phyloP scores from a whole-genome alignment of 768 basidiomycete genomes.

The Boletus speciosus region DNA sequence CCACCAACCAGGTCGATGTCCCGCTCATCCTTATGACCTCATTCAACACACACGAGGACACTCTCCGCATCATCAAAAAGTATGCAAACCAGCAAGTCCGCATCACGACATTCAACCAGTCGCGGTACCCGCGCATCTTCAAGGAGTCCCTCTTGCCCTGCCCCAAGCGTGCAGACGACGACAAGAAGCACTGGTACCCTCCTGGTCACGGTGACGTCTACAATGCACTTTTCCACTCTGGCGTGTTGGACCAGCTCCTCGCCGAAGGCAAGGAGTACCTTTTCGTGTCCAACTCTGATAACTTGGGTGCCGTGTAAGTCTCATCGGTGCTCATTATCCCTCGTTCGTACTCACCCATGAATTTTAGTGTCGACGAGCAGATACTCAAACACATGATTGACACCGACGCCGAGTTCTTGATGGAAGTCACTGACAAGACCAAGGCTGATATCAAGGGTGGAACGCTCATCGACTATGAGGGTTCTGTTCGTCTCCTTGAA shows the following conservation, averaged over 20 bases:
- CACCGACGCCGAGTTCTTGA: conserved; percentile 61
- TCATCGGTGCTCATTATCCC: neutral
- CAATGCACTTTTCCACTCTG: conserved; percentile 67
- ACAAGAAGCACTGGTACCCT: conserved; percentile 75
- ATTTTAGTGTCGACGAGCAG: conserved; percentile 57
- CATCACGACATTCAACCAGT: conserved; percentile 70
- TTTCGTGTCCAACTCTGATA: conserved; percentile 77
- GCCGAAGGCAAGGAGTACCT: conserved; percentile 74
- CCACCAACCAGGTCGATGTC: conserved; percentile 58
- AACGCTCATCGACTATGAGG: conserved; percentile 68
- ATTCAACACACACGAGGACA: conserved; percentile 79
- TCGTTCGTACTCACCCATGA: neutral
- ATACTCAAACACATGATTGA: conserved; percentile 68
- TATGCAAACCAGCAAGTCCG: conserved; percentile 77
- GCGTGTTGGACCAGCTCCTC: conserved; percentile 68
- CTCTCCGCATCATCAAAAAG: conserved; percentile 74
- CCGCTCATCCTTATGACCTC: conserved; percentile 82
- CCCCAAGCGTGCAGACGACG: conserved; percentile 52
- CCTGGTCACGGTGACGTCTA: conserved; percentile 76
- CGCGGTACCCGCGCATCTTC: conserved; percentile 69
- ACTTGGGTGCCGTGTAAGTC: conserved; percentile 61
- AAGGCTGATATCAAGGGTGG: conserved; percentile 78
- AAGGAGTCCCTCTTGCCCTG: conserved; percentile 65
- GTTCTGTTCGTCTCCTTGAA: conserved; percentile 64
- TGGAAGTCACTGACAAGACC: conserved; percentile 82